Conservation (phyloP, 257 asterid species). For the Solanum tarijense region DNA sequence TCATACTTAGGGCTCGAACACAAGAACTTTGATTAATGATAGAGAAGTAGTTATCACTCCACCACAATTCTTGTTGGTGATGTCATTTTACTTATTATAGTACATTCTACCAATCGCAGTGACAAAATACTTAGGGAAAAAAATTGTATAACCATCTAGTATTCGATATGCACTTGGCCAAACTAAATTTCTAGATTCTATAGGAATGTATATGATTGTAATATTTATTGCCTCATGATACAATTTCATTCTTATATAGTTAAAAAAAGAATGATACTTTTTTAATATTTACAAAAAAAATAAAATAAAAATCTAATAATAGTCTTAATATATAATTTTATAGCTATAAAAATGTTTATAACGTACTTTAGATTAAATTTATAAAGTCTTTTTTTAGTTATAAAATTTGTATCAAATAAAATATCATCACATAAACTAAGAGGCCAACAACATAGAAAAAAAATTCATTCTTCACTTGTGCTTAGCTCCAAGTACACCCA, state of each 20-base stretch:
- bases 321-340: background rate
- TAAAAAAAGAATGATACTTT: background rate
- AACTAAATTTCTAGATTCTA: background rate
- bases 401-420: background rate
- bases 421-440: background rate
- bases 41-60: no score
- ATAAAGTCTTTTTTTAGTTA: no score
- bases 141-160: background rate
- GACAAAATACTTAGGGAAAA: background rate
- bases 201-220: background rate
- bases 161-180: background rate
- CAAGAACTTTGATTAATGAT: no score
- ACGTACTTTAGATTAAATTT: background rate
- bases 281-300: no score
- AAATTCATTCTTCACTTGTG: background rate
- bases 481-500: background rate
- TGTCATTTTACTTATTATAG: background rate
- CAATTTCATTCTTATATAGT: no score
- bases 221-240: no score
- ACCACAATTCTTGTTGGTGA: no score
- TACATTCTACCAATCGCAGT: background rate
- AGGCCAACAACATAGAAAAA: background rate
- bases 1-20: background rate
- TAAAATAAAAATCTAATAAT: no score
- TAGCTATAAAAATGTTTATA: background rate